Conservation (phyloP, 768 basidiomycete genomes). For the Trametes sanguinea region DNA sequence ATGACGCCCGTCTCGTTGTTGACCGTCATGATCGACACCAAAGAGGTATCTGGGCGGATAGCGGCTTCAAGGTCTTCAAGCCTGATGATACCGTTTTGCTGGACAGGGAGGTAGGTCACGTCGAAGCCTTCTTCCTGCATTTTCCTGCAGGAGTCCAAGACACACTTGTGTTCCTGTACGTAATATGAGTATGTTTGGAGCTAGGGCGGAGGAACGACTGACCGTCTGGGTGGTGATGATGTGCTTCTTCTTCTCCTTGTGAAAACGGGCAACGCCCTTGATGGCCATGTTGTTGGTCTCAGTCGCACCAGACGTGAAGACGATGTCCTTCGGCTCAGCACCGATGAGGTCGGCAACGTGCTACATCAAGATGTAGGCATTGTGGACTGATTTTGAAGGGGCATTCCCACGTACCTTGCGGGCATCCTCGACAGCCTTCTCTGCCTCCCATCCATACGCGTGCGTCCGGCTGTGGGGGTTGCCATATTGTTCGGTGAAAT, state of each 20-base stretch:
- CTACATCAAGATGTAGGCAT: slow-evolving; percentile 40
- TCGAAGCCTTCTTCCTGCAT: slow-evolving; percentile 97
- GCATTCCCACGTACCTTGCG: slow-evolving; percentile 59
- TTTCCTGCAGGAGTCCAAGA: slow-evolving; percentile 95
- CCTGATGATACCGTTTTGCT: slow-evolving; percentile 79
- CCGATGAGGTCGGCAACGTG: slow-evolving; percentile 91
- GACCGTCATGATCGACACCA: slow-evolving; percentile 98
- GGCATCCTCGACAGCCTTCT: slow-evolving; percentile 90
- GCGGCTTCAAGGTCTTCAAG: slow-evolving; percentile 80
- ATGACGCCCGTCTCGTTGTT: slow-evolving; percentile 99
- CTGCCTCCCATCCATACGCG: slow-evolving; percentile 99
- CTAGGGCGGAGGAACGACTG: slow-evolving; percentile 30
- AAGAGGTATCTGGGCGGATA: slow-evolving; percentile 88
- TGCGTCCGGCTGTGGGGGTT: slow-evolving; percentile 99
- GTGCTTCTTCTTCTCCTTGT: slow-evolving; percentile 91
- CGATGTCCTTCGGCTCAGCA: slow-evolving; percentile 91
- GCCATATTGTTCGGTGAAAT: slow-evolving; percentile 91
- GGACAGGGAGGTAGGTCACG: slow-evolving; percentile 95
- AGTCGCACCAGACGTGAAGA: slow-evolving; percentile 98
- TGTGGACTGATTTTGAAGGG: not conserved
- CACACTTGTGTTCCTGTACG: slow-evolving; percentile 96
- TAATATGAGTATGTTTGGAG: slow-evolving; percentile 1
- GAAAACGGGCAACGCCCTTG: slow-evolving; percentile 95
- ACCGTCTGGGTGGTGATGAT: slow-evolving; percentile 95
- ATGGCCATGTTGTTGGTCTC: slow-evolving; percentile 98